These are phyloP conservation scores for Kodamaea lidongshanica DNA, from an alignment of 805 yeast species.

Conservation along the genomic window DNA sequence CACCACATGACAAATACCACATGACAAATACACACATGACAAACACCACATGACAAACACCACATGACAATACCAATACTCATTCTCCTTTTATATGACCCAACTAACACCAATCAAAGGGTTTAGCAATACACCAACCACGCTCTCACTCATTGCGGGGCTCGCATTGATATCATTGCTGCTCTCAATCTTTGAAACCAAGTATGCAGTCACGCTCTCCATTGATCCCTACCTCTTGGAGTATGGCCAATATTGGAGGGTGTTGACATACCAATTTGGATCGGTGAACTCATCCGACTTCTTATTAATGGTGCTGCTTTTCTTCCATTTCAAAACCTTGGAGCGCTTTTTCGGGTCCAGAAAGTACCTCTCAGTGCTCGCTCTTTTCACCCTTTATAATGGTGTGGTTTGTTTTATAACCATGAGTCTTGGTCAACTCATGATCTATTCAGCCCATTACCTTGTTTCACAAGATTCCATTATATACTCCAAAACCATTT, in stretches of 20 bases:
- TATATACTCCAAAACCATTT: slow-evolving; percentile 21
- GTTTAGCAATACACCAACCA: slow-evolving; percentile 39
- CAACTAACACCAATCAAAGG: slow-evolving; percentile 39
- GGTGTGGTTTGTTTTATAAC: slow-evolving; percentile 30
- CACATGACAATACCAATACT: no score
- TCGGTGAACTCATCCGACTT: slow-evolving; percentile 58
- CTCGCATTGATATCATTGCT: slow-evolving; percentile 34
- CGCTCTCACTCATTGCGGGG: slow-evolving; percentile 29
- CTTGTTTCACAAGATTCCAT: slow-evolving; percentile 6
- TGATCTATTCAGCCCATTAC: slow-evolving; percentile 10
- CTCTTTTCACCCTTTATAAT: slow-evolving; percentile 44
- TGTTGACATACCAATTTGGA: slow-evolving; percentile 44
- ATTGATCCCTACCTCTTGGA: slow-evolving; percentile 50
- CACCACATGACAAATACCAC: no score
- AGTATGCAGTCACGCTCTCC: slow-evolving; percentile 37
- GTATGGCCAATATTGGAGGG: slow-evolving; percentile 55
- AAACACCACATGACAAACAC: no score
- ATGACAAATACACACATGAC: no score
- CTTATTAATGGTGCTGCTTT: slow-evolving; percentile 36
- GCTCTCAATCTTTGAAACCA: slow-evolving; percentile 39
- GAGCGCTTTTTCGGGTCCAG: slow-evolving; percentile 55
- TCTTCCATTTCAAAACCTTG: slow-evolving; percentile 48
- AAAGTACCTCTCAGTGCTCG: slow-evolving; percentile 44
- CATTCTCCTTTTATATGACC: no score
- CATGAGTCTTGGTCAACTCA: slow-evolving; percentile 39